Percentiles rank a stretch among this genome's conserved stretches.
Evolutionary conservation across 2,329 filamentous ascomycete species (phyloP).

Genomic region (Zopfia rhizophila): DNA sequence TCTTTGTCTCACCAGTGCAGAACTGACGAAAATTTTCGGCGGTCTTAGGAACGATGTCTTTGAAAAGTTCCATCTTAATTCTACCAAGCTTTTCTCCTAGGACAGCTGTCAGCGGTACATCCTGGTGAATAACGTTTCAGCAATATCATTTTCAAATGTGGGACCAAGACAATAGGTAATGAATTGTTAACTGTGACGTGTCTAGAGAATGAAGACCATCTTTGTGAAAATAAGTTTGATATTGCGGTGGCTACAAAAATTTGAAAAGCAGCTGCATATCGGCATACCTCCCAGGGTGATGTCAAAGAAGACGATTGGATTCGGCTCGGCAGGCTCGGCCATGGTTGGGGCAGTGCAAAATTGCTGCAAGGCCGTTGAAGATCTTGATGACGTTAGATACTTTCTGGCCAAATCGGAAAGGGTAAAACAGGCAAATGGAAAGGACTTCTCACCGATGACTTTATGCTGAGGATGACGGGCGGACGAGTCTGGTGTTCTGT

Average conservation of each 20-base stretch:
- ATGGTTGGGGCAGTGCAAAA: slow-evolving; percentile 46
- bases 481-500: slow-evolving; percentile 2
- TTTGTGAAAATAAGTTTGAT: no score
- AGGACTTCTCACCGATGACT: no score
- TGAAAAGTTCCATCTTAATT: slow-evolving; percentile 74
- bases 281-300: slow-evolving; percentile 78
- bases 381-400: slow-evolving; percentile 35
- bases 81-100: slow-evolving; percentile 49
- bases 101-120: slow-evolving; percentile 7
- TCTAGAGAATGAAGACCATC: no score
- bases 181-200: no score
- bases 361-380: slow-evolving; percentile 20
- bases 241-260: no score
- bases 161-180: no score
- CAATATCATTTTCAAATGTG: no score
- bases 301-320: slow-evolving; percentile 76
- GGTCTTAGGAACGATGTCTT: slow-evolving; percentile 83
- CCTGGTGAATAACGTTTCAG: no score
- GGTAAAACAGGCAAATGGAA: slow-evolving; percentile 11
- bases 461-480: slow-evolving; percentile 10
- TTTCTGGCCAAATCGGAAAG: slow-evolving; percentile 14
- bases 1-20: slow-evolving; percentile 92
- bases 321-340: slow-evolving; percentile 48
- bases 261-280: slow-evolving; percentile 31
- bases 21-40: slow-evolving; percentile 98